These are phyloP conservation scores for bread wheat (Triticum aestivum) DNA, from an alignment of 176 grass and related monocot genomes.

Conservation along the genomic window DNA sequence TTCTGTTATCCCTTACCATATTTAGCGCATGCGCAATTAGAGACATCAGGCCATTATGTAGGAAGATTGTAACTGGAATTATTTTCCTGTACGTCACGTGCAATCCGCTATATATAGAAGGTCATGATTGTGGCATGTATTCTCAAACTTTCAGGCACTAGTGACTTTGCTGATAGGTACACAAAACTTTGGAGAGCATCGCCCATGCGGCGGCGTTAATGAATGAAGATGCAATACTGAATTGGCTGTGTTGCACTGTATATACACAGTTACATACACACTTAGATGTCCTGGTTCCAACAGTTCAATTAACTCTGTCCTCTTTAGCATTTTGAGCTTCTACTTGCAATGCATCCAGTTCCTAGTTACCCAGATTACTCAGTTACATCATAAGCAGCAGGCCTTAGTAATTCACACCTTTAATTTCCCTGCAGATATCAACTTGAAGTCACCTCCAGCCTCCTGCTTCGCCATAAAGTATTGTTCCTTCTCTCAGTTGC, in stretches of 20 bases:
- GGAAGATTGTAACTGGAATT: neutral
- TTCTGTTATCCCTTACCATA: neutral
- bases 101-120: neutral
- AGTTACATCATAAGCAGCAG: neutral
- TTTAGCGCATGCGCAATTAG: neutral
- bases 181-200: neutral
- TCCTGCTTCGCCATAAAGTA: constrained; percentile 37
- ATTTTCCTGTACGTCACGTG: neutral
- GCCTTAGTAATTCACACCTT: neutral
- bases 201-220: neutral
- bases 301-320: neutral
- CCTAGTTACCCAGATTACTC: constrained; percentile 1
- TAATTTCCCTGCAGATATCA: constrained; percentile 35
- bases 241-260: neutral
- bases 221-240: neutral
- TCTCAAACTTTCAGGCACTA: neutral
- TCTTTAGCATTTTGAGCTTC: neutral
- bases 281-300: neutral
- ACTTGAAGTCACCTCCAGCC: neutral
- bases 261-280: neutral
- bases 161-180: too few species aligned
- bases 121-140: neutral
- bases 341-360: neutral
- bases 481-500: neutral
- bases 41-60: neutral